Evolutionary conservation across 2,329 filamentous ascomycete genomes (phyloP), one percentile per base, ranked within the genome.

Genomic region (Emergomyces orientalis): DNA sequence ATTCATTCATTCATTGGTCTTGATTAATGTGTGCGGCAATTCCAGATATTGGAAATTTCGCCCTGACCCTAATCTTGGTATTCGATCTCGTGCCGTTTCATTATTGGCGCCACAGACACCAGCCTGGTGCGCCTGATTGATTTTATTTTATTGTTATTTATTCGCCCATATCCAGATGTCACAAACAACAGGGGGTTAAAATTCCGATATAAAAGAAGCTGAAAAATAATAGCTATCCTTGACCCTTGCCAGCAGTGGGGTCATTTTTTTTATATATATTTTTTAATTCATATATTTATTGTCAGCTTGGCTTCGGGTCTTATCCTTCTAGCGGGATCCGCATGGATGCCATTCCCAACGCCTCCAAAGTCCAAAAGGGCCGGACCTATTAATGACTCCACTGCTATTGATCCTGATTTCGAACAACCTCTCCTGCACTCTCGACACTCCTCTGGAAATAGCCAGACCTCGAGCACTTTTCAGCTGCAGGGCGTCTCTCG

Each of bases 331-430:
- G 43, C 37, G 43, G 54, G 32, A 32, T 43, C 49, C 61, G 63
- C 61, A 64, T 64, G 63, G 61, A 64, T 64, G 63, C 60, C 57
- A 56, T 59, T 49, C 34, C 37, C 61, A 60, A 34, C 41, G 11
- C 45, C 47, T 30, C 55, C 52, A 34, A 61, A 57, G 34, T 32
- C 49, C 61, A 52, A 34, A 34, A 41, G 51, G 43, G 63, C 55
- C 63, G 34, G 59, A 17, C 43, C 5, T 39, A 49, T 25, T 25
- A 55, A 61, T n/a, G 39, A 59, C 60, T 41, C 47, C 49, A 27
- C 49, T 19, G 60, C 17, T 3, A 22, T 61, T 41, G 60, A 32
- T 56, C 49, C 60, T 13, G 34, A 55, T 54, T 43, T 45, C 60
- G 51, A 56, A 32, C 45, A 34, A 17, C 30, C 51, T 61, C 51